A percentile compares a stretch with the other conserved stretches of the same genome.
These are phyloP conservation scores for Gynochthodes officinalis DNA, from an alignment of 257 asterid species.

Conservation along the genomic window DNA sequence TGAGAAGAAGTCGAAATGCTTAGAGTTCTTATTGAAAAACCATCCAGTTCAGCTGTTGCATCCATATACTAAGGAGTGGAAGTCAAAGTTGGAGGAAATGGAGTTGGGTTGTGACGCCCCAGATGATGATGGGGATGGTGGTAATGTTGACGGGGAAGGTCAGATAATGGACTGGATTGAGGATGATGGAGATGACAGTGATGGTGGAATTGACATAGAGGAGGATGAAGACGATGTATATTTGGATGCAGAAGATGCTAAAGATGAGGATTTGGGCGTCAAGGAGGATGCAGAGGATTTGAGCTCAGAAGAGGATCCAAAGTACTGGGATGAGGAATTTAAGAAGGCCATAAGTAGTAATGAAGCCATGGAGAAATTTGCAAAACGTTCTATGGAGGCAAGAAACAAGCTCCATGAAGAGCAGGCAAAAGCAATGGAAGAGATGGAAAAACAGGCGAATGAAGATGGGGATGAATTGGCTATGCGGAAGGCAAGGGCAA, in stretches of 20 bases:
- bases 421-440: conserved; percentile 32
- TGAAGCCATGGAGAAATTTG: conserved; percentile 81
- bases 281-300: conserved; percentile 42
- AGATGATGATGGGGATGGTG: conserved; percentile 45
- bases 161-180: conserved; percentile 85
- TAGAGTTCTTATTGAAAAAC: conserved; percentile 64
- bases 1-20: conserved; percentile 69
- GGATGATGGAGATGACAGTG: conserved; percentile 50
- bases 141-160: conserved; percentile 28
- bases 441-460: conserved; percentile 12
- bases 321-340: conserved; percentile 83
- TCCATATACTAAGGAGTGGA: conserved; percentile 93
- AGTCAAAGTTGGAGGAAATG: conserved; percentile 84
- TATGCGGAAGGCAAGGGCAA: conserved; percentile 62
- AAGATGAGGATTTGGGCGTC: conserved; percentile 59
- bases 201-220: conserved; percentile 31
- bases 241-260: conserved; percentile 39
- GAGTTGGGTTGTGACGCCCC: conserved; percentile 99
- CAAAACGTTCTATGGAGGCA: conserved; percentile 44
- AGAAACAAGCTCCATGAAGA: conserved; percentile 40
- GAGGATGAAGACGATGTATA: conserved; percentile 27
- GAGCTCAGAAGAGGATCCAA: conserved; percentile 50
- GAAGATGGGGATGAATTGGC: conserved; percentile 66
- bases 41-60: conserved; percentile 81
- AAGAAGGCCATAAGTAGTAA: conserved; percentile 72